Conservation (phyloP, 805 yeast species). For the Candida vartiovaarae region DNA sequence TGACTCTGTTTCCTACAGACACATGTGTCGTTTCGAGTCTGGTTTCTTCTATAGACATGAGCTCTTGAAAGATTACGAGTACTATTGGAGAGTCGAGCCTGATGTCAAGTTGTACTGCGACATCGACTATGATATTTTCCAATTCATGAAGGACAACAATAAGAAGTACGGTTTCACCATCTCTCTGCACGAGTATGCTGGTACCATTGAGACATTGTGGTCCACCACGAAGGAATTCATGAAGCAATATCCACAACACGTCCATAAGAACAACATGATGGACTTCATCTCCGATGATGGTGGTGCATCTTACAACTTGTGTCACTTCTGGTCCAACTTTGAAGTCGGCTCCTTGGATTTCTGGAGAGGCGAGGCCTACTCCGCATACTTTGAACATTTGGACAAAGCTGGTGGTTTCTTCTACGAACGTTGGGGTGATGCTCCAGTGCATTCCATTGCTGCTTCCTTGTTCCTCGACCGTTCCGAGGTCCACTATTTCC, state of each 20-base stretch:
- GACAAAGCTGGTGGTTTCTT: slow-evolving; percentile 74
- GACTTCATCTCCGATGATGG: slow-evolving; percentile 58
- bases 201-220: slow-evolving; percentile 66
- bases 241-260: slow-evolving; percentile 33
- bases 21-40: slow-evolving; percentile 50
- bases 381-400: slow-evolving; percentile 52
- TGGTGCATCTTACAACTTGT: slow-evolving; percentile 63
- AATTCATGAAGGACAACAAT: slow-evolving; percentile 46
- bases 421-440: slow-evolving; percentile 92
- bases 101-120: slow-evolving; percentile 57
- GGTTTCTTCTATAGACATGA: slow-evolving; percentile 62
- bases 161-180: slow-evolving; percentile 65
- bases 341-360: slow-evolving; percentile 69
- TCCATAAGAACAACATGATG: slow-evolving; percentile 46
- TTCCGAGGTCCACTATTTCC: slow-evolving; percentile 61
- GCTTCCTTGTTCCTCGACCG: slow-evolving; percentile 54
- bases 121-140: slow-evolving; percentile 59
- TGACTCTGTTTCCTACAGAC: slow-evolving; percentile 54
- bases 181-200: slow-evolving; percentile 56
- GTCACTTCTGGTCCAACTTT: slow-evolving; percentile 82
- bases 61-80: slow-evolving; percentile 51
- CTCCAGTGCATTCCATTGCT: slow-evolving; percentile 79
- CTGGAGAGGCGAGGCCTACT: slow-evolving; percentile 57
- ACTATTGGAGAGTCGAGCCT: slow-evolving; percentile 78
- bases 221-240: slow-evolving; percentile 42